A percentile compares a stretch with the other conserved stretches of the same genome.
Evolutionary conservation across 495 filamentous ascomycete species (phyloP).

Genomic region (Podospora fimiseda): DNA sequence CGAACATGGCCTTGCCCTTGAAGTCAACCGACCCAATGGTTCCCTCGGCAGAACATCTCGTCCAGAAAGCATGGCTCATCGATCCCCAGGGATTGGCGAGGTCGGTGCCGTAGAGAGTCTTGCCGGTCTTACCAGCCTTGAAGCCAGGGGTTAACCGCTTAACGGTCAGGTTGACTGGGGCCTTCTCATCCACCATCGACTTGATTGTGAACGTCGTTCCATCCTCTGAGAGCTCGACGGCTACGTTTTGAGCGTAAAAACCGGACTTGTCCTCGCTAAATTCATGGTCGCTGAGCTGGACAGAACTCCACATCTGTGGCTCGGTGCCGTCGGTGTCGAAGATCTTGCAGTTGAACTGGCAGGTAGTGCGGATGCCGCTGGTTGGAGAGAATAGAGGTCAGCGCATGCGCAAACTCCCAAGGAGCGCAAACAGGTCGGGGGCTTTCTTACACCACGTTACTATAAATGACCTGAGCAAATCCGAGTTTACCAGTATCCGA

Average conservation of each 20-base stretch:
- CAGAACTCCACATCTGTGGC: conserved; percentile 74
- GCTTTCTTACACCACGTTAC: conserved; percentile 80
- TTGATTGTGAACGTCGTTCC: conserved; percentile 76
- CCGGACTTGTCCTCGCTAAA: conserved; percentile 77
- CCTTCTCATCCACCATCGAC: conserved; percentile 67
- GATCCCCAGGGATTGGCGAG: conserved; percentile 78
- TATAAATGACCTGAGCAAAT: conserved; percentile 91
- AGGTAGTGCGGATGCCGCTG: conserved; percentile 83
- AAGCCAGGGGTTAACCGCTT: conserved; percentile 74
- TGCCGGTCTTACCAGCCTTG: conserved; percentile 79
- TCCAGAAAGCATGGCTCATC: conserved; percentile 92
- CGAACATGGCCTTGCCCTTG: conserved; percentile 68
- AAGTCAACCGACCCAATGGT: conserved; percentile 79
- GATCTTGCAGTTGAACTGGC: conserved; percentile 87
- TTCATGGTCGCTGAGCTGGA: conserved; percentile 63
- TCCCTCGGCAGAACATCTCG: conserved; percentile 72
- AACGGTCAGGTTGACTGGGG: conserved; percentile 77
- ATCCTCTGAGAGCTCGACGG: conserved; percentile 77
- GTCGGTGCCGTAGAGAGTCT: conserved; percentile 78
- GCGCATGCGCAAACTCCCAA: conserved; percentile 17
- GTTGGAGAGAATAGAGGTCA: conserved; percentile 24
- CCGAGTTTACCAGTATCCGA: conserved; percentile 69
- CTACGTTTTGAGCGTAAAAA: conserved; percentile 79
- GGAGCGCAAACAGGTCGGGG: background rate
- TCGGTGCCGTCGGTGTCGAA: conserved; percentile 64